Base-by-base conservation (phyloP, 2,329 filamentous ascomycete genomes). In the Stachybotrys echinatus region DNA sequence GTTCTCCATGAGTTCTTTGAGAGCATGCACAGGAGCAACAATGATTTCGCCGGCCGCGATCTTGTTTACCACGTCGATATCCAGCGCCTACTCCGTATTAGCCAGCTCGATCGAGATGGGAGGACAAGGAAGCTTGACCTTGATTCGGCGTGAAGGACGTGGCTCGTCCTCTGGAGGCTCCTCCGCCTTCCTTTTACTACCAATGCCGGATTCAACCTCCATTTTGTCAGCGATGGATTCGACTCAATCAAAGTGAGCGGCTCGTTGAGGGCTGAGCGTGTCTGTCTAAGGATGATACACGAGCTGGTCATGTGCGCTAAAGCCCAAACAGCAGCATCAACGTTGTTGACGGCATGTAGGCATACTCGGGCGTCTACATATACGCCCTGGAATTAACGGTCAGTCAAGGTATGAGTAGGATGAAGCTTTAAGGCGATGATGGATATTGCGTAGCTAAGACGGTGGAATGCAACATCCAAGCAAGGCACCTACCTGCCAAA, bases 41-140 rank as follows among this genome's bases (percentile, higher is more conserved):
- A 99, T 99, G 61, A 99, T 99, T 68, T 99, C 94, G 19, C 94
- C 94, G 0, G 94, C 94, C 1, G 94, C 94, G 58, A 99, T 99
- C 68, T 97, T 99, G 75, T 97, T 99, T 57, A 99, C 88, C 20
- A 99, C 94, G 72, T 94, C 87, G 55, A 88, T 85, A 61, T 95
- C 89, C 22, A 99, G 80, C 14, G 92, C 88, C 85, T 95, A 49
- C 12, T 43, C n/a, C 12, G 46, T 23, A 40, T 43, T 45, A 38
- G 42, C 47, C 60, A 39, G 59, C 48, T 45, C 12, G 39, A 23
- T 21, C 39, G 38, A 42, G 19, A 21, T 31, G 31, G 40, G 38
- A 23, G 37, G 3, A 31, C 40, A 38, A 23, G n/a, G 19, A 44
- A 23, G 23, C 45, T 34, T 34, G 39, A 17, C 77, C 67, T 74